These are phyloP conservation scores for Hypoxylon sp. DNA, from an alignment of 2,329 filamentous ascomycete species.

Conservation along the genomic window DNA sequence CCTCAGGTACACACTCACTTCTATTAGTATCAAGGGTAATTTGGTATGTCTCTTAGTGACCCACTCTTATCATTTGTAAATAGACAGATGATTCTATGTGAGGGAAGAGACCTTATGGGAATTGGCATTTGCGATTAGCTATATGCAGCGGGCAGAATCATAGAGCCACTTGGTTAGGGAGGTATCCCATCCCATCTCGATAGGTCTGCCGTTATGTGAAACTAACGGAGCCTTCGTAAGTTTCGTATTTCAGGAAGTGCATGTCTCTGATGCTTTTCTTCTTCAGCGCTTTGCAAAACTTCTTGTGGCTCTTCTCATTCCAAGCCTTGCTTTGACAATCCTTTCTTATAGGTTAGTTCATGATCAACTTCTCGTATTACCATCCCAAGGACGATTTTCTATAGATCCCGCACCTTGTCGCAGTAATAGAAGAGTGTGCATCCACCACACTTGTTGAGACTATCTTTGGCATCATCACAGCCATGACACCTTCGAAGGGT, in stretches of 20 bases:
- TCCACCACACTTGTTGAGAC: conserved; percentile 31
- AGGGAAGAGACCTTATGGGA: no score
- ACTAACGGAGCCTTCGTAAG: neutral
- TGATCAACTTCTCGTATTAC: neutral
- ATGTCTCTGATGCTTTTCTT: conserved; percentile 38
- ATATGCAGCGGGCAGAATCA: no score
- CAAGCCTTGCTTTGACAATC: conserved; percentile 47
- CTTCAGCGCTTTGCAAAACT: conserved; percentile 45
- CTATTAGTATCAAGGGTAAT: no score
- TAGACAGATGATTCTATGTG: no score
- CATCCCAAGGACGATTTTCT: neutral
- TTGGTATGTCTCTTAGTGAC: no score
- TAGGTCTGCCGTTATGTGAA: conserved; percentile 9
- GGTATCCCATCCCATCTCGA: no score
- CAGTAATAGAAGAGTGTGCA: conserved; percentile 44
- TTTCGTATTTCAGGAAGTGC: conserved; percentile 41
- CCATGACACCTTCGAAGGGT: conserved; percentile 39
- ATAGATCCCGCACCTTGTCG: conserved; percentile 30
- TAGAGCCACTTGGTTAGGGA: no score
- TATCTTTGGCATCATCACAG: conserved; percentile 30
- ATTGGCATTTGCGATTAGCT: no score
- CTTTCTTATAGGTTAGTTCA: conserved; percentile 18
- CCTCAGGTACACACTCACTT: no score
- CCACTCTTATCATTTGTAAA: no score
- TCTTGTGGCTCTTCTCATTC: conserved; percentile 45